Base-by-base conservation (phyloP, 345 rosid genomes). In the Eucalyptus fibrosa region DNA sequence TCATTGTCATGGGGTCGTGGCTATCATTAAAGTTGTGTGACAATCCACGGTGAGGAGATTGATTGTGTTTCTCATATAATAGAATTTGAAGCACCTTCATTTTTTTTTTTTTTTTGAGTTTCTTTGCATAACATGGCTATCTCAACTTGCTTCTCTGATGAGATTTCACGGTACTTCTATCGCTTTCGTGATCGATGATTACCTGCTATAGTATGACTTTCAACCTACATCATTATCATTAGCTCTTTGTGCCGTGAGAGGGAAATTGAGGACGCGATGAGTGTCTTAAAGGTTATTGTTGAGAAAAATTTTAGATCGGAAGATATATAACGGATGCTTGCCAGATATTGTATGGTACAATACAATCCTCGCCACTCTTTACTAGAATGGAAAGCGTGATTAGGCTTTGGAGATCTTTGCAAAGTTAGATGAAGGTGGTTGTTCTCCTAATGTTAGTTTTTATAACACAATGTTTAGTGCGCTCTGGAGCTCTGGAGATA, bases 391-490 rank as follows among this genome's bases (percentile, higher is more conserved):
- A 50, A 95, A 94, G 81, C 93, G 95, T 1, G 94, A 95, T 91
- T 96, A 95, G 77, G 99, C 98, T 15, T 87, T 96, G 86, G 94
- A 96, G 91, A 94, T 97, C 11, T 96, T 96, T 26, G 91, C 93
- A 87, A 96, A 95, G 85, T 88, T 97, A 44, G 91, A 91, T 60
- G 98, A 93, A 21, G 95, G 94, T 1, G 99, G 97, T 59, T 92
- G 97, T 86, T 95, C 99, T 21, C 99, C 98, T 3, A 92, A 94
- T 85, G 92, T 92, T 12, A 94, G 96, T 81, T 94, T 98, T 26
- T 96, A 96, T 94, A 97, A 96, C 91, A 95, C 96, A 0, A 94
- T 96, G 97, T 95, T 96, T 89, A 95, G 93, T 80, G 95, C 96
- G 8, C 87, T 96, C 59, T 96, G 95, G 99, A 93, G 95, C 88